These are phyloP conservation scores for Eucalyptus rudis DNA, from an alignment of 345 rosid genomes.

Conservation along the genomic window DNA sequence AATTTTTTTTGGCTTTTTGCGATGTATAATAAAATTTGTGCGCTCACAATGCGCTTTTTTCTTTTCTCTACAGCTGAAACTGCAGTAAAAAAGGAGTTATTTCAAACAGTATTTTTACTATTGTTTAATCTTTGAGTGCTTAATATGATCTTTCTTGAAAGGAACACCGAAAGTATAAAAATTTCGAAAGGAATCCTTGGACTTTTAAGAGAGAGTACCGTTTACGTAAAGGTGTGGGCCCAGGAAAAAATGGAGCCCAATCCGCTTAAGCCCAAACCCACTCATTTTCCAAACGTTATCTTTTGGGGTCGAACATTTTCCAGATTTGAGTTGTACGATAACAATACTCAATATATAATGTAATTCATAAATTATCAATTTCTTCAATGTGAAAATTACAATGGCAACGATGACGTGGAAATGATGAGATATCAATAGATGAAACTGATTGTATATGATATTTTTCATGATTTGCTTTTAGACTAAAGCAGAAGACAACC, in stretches of 20 bases:
- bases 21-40: neutral
- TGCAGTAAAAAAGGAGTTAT: neutral
- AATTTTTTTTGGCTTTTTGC: rapidly evolving
- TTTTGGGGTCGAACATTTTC: too few relatives aligned
- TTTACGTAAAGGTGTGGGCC: neutral
- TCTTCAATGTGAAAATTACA: too few relatives aligned
- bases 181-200: neutral
- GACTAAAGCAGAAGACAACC: rapidly evolving
- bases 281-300: rapidly evolving
- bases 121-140: neutral
- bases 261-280: neutral
- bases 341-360: rapidly evolving
- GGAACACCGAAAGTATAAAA: neutral
- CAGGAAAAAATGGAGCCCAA: neutral
- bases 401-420: neutral
- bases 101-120: neutral
- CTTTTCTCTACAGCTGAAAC: neutral
- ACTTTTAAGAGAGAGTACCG: neutral
- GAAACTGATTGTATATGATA: neutral
- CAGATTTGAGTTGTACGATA: neutral
- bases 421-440: too few relatives aligned
- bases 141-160: neutral
- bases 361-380: rapidly evolving
- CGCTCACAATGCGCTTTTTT: neutral
- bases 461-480: too few relatives aligned